Evolutionary conservation across 2,329 filamentous ascomycete genomes (phyloP).

Genomic region (Colletotrichum cuscutae): DNA sequence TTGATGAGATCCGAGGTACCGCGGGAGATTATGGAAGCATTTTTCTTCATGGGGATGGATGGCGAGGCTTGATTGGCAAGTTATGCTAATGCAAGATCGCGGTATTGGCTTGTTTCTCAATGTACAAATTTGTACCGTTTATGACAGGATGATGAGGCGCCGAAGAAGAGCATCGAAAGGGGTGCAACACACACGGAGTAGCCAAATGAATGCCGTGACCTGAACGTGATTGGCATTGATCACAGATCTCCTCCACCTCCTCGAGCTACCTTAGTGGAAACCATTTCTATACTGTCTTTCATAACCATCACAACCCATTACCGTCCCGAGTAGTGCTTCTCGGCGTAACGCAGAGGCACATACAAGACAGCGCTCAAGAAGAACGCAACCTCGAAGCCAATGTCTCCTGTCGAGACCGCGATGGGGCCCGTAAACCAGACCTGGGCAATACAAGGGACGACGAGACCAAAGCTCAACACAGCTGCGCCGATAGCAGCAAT

Average conservation of each 20-base stretch:
- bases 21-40: too few species aligned
- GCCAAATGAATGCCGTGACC: neutral
- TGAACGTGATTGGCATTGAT: neutral
- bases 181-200: neutral
- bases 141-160: too few species aligned
- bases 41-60: too few species aligned
- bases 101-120: neutral
- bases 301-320: neutral
- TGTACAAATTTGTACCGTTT: neutral
- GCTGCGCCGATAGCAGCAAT: slow-evolving; percentile 55
- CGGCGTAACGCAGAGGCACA: slow-evolving; percentile 56
- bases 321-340: slow-evolving; percentile 46
- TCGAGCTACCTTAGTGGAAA: too few species aligned
- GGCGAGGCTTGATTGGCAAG: neutral
- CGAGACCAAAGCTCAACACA: slow-evolving; percentile 52
- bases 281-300: too few species aligned
- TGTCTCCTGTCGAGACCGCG: slow-evolving; percentile 68
- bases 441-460: slow-evolving; percentile 70
- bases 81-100: neutral
- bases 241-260: too few species aligned
- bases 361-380: slow-evolving; percentile 59
- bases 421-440: slow-evolving; percentile 72
- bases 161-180: too few species aligned
- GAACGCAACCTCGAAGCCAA: slow-evolving; percentile 74
- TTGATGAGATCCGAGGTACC: too few species aligned